Evolutionary conservation across 306 rosid genomes (phyloP).

Genomic region (Fragaria ananassa): DNA sequence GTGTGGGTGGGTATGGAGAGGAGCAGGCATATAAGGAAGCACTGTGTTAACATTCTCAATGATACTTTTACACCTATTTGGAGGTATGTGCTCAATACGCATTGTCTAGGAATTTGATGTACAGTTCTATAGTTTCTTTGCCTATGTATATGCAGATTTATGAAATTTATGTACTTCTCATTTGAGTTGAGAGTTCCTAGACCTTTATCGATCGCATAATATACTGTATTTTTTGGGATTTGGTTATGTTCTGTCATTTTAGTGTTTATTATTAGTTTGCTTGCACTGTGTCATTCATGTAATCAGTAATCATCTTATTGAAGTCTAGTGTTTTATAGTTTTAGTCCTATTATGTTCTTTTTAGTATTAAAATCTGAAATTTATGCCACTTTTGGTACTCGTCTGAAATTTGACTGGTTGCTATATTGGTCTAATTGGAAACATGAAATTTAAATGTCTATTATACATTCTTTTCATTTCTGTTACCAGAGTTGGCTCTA

Average conservation of each 20-base stretch:
- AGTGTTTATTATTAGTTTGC: not conserved
- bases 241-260: not conserved
- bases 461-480: not conserved
- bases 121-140: slow-evolving; percentile 2
- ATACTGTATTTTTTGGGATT: slow-evolving; percentile 3
- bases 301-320: not conserved
- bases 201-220: not conserved
- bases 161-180: not conserved
- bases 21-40: not conserved
- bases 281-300: not conserved
- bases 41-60: not conserved
- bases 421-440: not conserved
- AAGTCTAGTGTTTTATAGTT: not conserved
- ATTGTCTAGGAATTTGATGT: not conserved
- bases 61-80: not conserved
- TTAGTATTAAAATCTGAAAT: not conserved
- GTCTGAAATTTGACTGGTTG: not conserved
- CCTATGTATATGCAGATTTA: slow-evolving; percentile 3
- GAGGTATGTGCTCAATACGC: slow-evolving; percentile 4
- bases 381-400: not conserved
- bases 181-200: not conserved
- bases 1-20: not conserved
- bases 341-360: not conserved
- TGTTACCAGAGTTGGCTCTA: not conserved
- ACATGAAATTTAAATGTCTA: not conserved